Conservation (phyloP, 2,329 filamentous ascomycete species). For the Hymenoscyphus scutula region DNA sequence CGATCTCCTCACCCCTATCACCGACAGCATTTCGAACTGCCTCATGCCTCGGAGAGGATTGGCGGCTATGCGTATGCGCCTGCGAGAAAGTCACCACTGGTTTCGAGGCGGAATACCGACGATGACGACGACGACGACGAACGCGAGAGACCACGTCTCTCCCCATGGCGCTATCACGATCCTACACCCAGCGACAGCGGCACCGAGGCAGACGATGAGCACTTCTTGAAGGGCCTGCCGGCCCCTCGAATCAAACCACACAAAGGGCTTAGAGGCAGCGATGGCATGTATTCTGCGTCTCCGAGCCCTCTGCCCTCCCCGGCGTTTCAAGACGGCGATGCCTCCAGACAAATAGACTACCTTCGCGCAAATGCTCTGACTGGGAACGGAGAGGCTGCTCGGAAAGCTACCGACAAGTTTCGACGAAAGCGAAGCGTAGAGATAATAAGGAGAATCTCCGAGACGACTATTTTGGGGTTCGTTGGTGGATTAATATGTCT, state of each 20-base stretch:
- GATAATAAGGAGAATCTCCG: conserved; percentile 50
- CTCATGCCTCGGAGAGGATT: conserved; percentile 47
- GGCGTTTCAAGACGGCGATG: conserved; percentile 42
- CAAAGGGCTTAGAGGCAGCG: conserved; percentile 71
- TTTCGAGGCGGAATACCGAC: conserved; percentile 31
- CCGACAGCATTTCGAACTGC: conserved; percentile 55
- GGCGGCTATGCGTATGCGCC: conserved; percentile 29
- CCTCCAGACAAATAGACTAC: conserved; percentile 13
- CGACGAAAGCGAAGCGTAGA: conserved; percentile 47
- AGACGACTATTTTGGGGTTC: conserved; percentile 50
- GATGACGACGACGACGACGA: conserved; percentile 38
- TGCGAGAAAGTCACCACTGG: conserved; percentile 27
- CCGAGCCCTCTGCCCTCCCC: conserved; percentile 56
- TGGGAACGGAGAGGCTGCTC: conserved; percentile 16
- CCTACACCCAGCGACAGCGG: conserved; percentile 78
- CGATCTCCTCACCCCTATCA: conserved; percentile 69
- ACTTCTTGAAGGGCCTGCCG: conserved; percentile 79
- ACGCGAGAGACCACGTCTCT: conserved; percentile 21
- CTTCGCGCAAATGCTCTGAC: neutral
- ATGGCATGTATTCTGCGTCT: conserved; percentile 52
- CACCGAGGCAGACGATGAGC: conserved; percentile 93
- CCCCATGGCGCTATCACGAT: conserved; percentile 28
- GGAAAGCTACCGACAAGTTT: conserved; percentile 36
- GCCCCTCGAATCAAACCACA: conserved; percentile 70
- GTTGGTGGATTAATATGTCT: conserved; percentile 48